phyloP scores from a whole-genome alignment of 106 monocot species.

The Platanthera guangdongensis region DNA sequence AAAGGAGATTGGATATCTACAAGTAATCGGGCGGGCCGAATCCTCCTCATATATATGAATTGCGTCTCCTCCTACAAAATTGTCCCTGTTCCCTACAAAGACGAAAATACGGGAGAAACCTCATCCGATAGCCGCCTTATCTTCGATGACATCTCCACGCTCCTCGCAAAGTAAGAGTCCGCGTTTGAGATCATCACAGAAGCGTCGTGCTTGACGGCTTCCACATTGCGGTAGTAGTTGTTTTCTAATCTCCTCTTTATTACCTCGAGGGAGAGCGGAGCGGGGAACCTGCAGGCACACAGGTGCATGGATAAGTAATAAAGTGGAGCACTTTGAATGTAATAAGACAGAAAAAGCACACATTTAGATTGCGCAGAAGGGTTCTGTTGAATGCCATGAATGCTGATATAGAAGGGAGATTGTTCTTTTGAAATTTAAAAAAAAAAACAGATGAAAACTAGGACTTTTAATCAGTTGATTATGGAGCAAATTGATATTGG shows the following conservation, averaged over 20 bases:
- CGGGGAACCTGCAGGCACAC: constrained; percentile 58
- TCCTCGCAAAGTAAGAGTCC: constrained; percentile 59
- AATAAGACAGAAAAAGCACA: not conserved
- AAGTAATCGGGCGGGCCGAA: constrained; percentile 5
- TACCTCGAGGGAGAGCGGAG: constrained; percentile 71
- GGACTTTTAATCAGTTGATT: no score
- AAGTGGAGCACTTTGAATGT: not conserved
- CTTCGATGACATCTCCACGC: constrained; percentile 46
- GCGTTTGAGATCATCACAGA: constrained; percentile 72
- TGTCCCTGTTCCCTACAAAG: constrained; percentile 23
- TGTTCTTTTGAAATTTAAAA: no score
- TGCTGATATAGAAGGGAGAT: no score
- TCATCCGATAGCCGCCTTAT: constrained; percentile 44
- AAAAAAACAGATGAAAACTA: no score
- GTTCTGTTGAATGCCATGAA: no score
- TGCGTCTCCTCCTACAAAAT: constrained; percentile 30
- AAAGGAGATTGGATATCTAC: constrained; percentile 12
- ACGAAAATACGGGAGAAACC: constrained; percentile 23
- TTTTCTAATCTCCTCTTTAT: constrained; percentile 76
- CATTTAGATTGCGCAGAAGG: no score
- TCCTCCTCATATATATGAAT: not conserved
- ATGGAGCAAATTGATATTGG: no score
- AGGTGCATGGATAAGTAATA: not conserved
- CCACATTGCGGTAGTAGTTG: constrained; percentile 80
- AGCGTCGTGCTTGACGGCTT: constrained; percentile 62